Evolutionary conservation across 768 basidiomycete genomes (phyloP).

Genomic region (Mycena filopes): DNA sequence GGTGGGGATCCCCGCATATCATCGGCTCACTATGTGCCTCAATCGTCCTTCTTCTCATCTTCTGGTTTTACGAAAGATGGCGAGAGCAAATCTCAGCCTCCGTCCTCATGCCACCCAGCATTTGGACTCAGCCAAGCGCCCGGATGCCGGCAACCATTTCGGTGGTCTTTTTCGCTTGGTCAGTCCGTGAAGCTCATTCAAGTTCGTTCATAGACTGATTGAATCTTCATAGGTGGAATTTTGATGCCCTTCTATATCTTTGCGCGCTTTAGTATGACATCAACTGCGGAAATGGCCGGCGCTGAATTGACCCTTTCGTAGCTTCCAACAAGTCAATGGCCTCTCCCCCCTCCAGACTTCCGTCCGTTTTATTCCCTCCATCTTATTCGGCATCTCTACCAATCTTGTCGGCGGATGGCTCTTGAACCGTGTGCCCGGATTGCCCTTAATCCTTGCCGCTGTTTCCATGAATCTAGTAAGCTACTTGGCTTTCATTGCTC

Average conservation of each 20-base stretch:
- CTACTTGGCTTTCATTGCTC: background rate
- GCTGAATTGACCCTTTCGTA: too few relatives aligned
- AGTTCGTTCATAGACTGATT: too few relatives aligned
- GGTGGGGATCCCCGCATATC: conserved; percentile 42
- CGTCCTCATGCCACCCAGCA: conserved; percentile 40
- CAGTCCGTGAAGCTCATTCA: background rate
- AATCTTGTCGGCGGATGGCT: conserved; percentile 1
- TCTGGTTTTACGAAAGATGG: conserved; percentile 10
- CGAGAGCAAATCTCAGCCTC: conserved; percentile 20
- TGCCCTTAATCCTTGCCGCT: background rate
- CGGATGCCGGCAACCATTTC: conserved; percentile 40
- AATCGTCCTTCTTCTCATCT: background rate
- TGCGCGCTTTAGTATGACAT: too few relatives aligned
- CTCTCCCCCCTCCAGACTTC: conserved; percentile 1
- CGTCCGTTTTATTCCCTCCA: conserved; percentile 4
- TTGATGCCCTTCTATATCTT: conserved; percentile 43
- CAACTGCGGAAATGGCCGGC: too few relatives aligned
- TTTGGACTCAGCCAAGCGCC: conserved; percentile 41
- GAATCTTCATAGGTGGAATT: conserved; percentile 36
- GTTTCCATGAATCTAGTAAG: background rate
- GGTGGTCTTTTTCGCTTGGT: conserved; percentile 32
- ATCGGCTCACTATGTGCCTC: conserved; percentile 22
- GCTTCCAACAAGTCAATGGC: conserved; percentile 26
- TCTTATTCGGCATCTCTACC: background rate
- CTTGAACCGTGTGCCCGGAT: conserved; percentile 1